These are phyloP conservation scores for Carex scoparia DNA, from an alignment of 176 grass and related monocot species.

Conservation along the genomic window DNA sequence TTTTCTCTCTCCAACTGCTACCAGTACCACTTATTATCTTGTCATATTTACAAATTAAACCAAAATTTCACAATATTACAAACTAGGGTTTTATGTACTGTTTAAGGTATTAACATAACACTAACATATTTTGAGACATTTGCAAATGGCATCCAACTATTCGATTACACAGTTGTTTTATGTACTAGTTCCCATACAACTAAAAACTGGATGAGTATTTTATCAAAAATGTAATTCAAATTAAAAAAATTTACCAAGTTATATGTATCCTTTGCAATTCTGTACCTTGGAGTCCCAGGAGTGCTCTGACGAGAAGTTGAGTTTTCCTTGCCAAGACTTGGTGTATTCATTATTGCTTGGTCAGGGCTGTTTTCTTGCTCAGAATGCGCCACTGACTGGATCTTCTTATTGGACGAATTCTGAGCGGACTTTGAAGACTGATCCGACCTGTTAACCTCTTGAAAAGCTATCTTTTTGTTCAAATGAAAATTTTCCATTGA, in stretches of 20 bases:
- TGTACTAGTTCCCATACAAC: too few species aligned
- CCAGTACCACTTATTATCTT: slow-evolving; percentile 13
- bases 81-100: neutral
- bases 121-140: too few species aligned
- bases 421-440: neutral
- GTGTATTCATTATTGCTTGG: neutral
- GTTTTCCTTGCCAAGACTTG: neutral
- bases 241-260: neutral
- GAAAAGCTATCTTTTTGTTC: slow-evolving; percentile 22
- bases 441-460: neutral
- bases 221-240: neutral
- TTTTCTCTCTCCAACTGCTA: neutral
- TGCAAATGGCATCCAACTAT: too few species aligned
- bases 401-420: neutral
- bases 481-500: slow-evolving; percentile 28
- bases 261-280: neutral
- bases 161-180: too few species aligned
- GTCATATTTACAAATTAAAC: neutral
- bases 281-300: slow-evolving; percentile 18
- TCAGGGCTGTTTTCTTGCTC: neutral
- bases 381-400: slow-evolving; percentile 26
- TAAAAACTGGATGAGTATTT: too few species aligned
- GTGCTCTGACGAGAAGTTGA: slow-evolving; percentile 24
- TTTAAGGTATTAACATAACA: too few species aligned
- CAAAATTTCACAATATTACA: neutral